phyloP scores from a whole-genome alignment of 2,329 filamentous ascomycete species.

The Emmonsiellopsis sp. region DNA sequence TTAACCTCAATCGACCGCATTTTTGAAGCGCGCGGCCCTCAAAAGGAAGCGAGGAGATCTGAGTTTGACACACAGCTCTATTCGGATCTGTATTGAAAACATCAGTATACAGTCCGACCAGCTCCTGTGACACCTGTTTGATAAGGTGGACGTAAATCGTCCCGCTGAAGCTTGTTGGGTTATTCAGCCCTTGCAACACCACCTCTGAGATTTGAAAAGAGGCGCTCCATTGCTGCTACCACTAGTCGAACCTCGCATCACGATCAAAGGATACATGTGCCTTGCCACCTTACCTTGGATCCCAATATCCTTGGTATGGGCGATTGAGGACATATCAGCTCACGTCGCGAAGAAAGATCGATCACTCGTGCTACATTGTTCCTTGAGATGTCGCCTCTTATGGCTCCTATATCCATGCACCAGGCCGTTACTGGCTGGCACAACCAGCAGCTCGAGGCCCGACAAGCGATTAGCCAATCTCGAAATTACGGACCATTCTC shows the following conservation, averaged over 20 bases:
- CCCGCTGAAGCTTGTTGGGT: background rate
- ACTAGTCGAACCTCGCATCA: background rate
- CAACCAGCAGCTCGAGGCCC: conserved; percentile 3
- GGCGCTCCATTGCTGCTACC: background rate
- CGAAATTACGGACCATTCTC: background rate
- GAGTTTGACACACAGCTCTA: background rate
- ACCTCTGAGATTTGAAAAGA: background rate
- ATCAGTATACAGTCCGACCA: background rate
- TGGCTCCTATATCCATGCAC: conserved; percentile 5
- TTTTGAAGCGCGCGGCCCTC: no score
- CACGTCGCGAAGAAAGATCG: background rate
- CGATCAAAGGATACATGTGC: background rate
- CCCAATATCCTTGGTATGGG: background rate
- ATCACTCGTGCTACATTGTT: background rate
- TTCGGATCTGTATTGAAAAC: background rate
- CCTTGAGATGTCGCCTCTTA: background rate
- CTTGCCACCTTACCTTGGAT: background rate
- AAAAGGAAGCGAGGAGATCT: background rate
- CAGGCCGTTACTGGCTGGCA: conserved; percentile 4
- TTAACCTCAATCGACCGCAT: no score
- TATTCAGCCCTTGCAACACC: background rate
- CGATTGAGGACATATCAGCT: background rate
- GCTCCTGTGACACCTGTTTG: background rate
- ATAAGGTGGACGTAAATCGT: background rate
- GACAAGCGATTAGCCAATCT: background rate